phyloP scores from a whole-genome alignment of 106 monocot genomes.

The Ottelia alismoides region DNA sequence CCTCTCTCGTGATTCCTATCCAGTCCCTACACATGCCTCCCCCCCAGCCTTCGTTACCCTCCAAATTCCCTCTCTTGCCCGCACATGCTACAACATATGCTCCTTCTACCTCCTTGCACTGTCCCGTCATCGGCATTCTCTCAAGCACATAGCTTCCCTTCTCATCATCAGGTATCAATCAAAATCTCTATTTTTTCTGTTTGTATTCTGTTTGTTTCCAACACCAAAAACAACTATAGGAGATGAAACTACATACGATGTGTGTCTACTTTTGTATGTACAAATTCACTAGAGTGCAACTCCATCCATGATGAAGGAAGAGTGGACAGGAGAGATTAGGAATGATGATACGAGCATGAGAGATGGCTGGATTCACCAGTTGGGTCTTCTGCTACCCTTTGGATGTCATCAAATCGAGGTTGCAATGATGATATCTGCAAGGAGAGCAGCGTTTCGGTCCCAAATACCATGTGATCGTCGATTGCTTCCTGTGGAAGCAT shows the following conservation, averaged over 20 bases:
- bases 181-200: too few species aligned
- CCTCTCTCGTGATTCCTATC: too few species aligned
- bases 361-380: constrained; percentile 72
- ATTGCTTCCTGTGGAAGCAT: constrained; percentile 49
- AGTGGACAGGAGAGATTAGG: constrained; percentile 47
- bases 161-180: too few species aligned
- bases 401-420: constrained; percentile 78
- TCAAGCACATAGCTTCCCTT: too few species aligned
- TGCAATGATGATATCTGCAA: constrained; percentile 44
- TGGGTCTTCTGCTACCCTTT: constrained; percentile 87
- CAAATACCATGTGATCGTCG: constrained; percentile 38
- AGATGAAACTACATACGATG: constrained; percentile 75
- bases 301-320: constrained; percentile 66
- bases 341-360: constrained; percentile 73
- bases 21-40: too few species aligned
- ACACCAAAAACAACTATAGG: constrained; percentile 47
- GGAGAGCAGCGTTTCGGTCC: too few species aligned
- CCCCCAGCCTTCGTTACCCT: too few species aligned
- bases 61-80: too few species aligned
- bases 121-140: too few species aligned
- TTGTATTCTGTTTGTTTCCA: constrained; percentile 55
- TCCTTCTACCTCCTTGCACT: too few species aligned
- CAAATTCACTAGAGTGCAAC: constrained; percentile 42
- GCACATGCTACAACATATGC: too few species aligned
- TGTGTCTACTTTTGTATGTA: constrained; percentile 83